Base-by-base conservation (phyloP, 2,329 filamentous ascomycete species). In the Fusarium brachygibbosum region DNA sequence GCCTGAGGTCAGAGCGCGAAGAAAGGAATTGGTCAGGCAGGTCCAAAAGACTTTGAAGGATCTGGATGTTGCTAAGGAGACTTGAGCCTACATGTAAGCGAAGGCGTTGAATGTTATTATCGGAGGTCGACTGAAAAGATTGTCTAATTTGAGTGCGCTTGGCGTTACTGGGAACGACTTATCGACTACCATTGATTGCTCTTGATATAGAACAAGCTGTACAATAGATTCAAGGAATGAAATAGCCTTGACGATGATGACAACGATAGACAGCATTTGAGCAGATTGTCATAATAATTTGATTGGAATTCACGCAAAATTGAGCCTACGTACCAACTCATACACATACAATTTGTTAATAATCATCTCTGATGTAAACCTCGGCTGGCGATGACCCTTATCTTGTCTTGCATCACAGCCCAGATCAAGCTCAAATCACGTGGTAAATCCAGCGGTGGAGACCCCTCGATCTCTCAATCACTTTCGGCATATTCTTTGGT, bases 1-100 rank as follows among this genome's bases (percentile, higher is more conserved):
- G 69, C 77, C 82, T 12, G 88, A 90, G 14, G 88, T 91, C 28
- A 84, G 92, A 66, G 80, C 84, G 14, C 87, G 83, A 76, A 83
- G 93, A 75, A 94, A 92, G 81, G 90, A 90, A 60, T 79, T 94
- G 51, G 91, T 95, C n/a, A 87, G 84, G 73, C 85, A 91, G 68
- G 89, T 91, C 5, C 91, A 95, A 77, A 85, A 82, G 13, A 81
- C 91, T 42, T 78, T 96, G 69, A 89, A 85, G 74, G 82, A 84
- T 29, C 76, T 95, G 61, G 93, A 96, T 75, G 82, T 55, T 21
- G 78, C 76, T 32, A 80, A 77, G 58, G 76, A 69, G 17, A 66
- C 69, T 38, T 69, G 46, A 51, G 44, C 54, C 37, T 13, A 54
- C 53, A 29, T 51, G 46, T 51, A 40, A 53, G 60, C 38, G 35